phyloP scores from a whole-genome alignment of 2,329 filamentous ascomycete species.

The Bipolaris oryzae region DNA sequence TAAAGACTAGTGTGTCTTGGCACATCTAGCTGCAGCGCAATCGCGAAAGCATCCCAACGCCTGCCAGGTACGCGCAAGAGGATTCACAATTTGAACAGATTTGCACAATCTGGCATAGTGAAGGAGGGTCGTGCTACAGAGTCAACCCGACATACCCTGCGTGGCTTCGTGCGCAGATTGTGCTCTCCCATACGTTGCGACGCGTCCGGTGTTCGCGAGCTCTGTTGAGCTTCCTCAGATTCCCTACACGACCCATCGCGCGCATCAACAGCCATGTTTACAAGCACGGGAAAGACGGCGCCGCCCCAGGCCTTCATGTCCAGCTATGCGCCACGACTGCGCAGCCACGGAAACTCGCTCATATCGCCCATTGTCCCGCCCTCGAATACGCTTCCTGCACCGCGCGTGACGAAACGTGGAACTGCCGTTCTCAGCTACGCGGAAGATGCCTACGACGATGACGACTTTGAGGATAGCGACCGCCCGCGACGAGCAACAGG shows the following conservation, averaged over 20 bases:
- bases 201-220: slow-evolving; percentile 41
- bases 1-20: slow-evolving; percentile 21
- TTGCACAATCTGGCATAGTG: slow-evolving; percentile 10
- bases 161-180: slow-evolving; percentile 2
- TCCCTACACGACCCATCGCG: slow-evolving; percentile 29
- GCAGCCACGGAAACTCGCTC: slow-evolving; percentile 89
- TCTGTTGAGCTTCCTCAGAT: slow-evolving; percentile 37
- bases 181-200: slow-evolving; percentile 24
- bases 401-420: slow-evolving; percentile 94
- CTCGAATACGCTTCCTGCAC: slow-evolving; percentile 68
- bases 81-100: slow-evolving; percentile 18
- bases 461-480: slow-evolving; percentile 76
- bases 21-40: slow-evolving; percentile 25
- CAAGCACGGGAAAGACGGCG: slow-evolving; percentile 50
- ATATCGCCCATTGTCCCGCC: slow-evolving; percentile 81
- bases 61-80: slow-evolving; percentile 35
- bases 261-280: slow-evolving; percentile 46
- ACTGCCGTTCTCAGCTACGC: slow-evolving; percentile 98
- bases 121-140: slow-evolving; percentile 11
- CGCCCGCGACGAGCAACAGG: slow-evolving; percentile 76
- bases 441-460: slow-evolving; percentile 90
- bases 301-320: slow-evolving; percentile 87
- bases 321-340: slow-evolving; percentile 87
- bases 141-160: slow-evolving; percentile 4
- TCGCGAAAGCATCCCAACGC: slow-evolving; percentile 30